Evolutionary conservation across 495 filamentous ascomycete genomes (phyloP).

Genomic region (Penicillium psychrofluorescens): DNA sequence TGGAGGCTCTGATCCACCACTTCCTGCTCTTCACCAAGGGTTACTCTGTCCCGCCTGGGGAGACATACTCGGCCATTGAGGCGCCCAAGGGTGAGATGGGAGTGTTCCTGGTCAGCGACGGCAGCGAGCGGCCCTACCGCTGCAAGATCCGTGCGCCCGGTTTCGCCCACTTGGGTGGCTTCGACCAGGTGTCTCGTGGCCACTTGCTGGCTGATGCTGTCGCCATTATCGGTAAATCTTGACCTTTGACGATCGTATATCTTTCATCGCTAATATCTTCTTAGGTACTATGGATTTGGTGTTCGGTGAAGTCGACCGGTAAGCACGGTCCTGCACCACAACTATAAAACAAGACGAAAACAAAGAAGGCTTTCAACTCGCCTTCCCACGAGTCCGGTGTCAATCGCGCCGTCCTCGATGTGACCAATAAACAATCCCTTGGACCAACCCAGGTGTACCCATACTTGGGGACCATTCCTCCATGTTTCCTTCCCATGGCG

Average conservation of each 20-base stretch:
- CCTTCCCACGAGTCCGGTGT: conserved; percentile 13
- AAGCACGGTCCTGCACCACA: conserved; percentile 21
- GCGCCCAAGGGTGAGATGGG: conserved; percentile 99
- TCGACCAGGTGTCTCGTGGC: conserved; percentile 86
- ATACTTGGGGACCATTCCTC: conserved; percentile 3
- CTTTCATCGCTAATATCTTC: conserved; percentile 4
- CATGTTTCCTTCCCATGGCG: conserved; percentile 27
- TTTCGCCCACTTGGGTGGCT: conserved; percentile 90
- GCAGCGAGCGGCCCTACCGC: conserved; percentile 90
- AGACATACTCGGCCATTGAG: conserved; percentile 97
- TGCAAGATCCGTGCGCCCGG: conserved; percentile 97
- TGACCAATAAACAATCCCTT: conserved; percentile 10
- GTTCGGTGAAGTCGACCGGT: conserved; percentile 67
- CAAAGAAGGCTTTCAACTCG: conserved; percentile 14
- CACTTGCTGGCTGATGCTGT: conserved; percentile 96
- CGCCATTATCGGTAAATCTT: conserved; percentile 69
- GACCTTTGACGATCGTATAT: neutral
- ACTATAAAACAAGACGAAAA: conserved; percentile 19
- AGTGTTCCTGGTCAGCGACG: conserved; percentile 94
- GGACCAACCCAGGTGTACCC: conserved; percentile 21
- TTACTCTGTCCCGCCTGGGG: conserved; percentile 93
- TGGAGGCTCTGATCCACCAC: conserved; percentile 99
- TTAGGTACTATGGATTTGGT: conserved; percentile 77
- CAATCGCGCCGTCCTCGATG: conserved; percentile 4
- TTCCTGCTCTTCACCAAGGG: conserved; percentile 98